Percentiles rank a stretch among this genome's conserved stretches.
Conservation (phyloP, 2,329 filamentous ascomycete genomes). For the Trichophyton simii region DNA sequence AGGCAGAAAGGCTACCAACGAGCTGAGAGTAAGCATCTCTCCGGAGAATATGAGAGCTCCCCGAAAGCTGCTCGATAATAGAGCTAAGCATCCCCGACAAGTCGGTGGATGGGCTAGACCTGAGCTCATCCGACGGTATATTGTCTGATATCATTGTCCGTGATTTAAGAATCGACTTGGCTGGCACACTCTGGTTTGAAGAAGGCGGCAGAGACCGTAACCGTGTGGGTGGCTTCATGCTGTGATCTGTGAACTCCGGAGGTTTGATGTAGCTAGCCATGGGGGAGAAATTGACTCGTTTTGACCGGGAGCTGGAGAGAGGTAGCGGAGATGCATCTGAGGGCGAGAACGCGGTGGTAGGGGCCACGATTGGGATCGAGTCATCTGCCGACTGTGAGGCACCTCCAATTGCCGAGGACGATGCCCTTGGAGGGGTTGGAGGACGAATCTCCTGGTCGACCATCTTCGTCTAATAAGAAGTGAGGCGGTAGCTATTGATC, state of each 20-base stretch:
- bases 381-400: constrained; percentile 28
- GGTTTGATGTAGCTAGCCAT: constrained; percentile 44
- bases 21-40: constrained; percentile 80
- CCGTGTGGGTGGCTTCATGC: constrained; percentile 28
- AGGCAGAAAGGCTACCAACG: constrained; percentile 61
- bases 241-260: constrained; percentile 21
- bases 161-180: constrained; percentile 74
- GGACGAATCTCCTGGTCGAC: constrained; percentile 31
- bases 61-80: constrained; percentile 65
- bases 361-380: background rate
- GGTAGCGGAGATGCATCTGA: constrained; percentile 18
- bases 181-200: constrained; percentile 41
- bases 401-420: constrained; percentile 9
- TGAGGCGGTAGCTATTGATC: background rate
- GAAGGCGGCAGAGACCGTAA: constrained; percentile 36
- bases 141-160: constrained; percentile 30
- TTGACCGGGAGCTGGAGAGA: constrained; percentile 32
- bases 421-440: constrained; percentile 41
- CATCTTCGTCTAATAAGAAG: background rate
- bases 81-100: constrained; percentile 77
- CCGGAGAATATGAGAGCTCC: constrained; percentile 56
- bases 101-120: constrained; percentile 40
- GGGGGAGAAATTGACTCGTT: constrained; percentile 52
- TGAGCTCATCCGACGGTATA: constrained; percentile 34
- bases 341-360: background rate